A percentile compares a stretch with the other conserved stretches of the same genome.
phyloP scores from a whole-genome alignment of 352 stramenopile genomes.

The Pythium vanterpoolii region DNA sequence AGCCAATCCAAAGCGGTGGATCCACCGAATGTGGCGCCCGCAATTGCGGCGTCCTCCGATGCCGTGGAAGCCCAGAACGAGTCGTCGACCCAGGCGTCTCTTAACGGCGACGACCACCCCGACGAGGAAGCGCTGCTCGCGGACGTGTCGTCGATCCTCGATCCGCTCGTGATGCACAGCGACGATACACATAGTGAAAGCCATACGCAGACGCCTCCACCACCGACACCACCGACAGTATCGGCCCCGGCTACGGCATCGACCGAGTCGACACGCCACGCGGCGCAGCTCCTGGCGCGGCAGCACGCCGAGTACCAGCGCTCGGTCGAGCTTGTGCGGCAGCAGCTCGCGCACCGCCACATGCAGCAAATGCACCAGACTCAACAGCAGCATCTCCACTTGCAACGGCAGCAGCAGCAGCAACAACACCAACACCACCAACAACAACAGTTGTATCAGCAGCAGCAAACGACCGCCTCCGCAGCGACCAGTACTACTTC shows the following conservation, averaged over 20 bases:
- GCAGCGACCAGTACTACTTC: neutral
- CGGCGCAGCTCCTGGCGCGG: slow-evolving; percentile 30
- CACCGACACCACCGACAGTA: neutral
- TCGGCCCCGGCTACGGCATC: neutral
- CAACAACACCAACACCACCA: slow-evolving; percentile 21
- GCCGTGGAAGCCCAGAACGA: slow-evolving; percentile 2
- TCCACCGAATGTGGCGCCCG: neutral
- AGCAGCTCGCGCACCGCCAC: slow-evolving; percentile 39
- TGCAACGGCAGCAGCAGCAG: slow-evolving; percentile 19
- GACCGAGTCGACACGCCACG: slow-evolving; percentile 4
- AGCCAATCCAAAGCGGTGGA: neutral
- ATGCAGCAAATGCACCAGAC: slow-evolving; percentile 28
- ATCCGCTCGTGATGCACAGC: slow-evolving; percentile 9
- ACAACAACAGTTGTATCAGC: slow-evolving; percentile 25
- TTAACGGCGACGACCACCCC: slow-evolving; percentile 2
- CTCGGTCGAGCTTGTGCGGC: slow-evolving; percentile 33
- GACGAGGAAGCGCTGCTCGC: slow-evolving; percentile 14
- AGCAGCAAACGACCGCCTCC: neutral
- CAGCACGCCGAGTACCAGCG: slow-evolving; percentile 41
- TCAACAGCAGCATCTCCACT: slow-evolving; percentile 22
- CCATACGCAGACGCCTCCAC: too few relatives aligned
- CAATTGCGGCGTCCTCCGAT: neutral
- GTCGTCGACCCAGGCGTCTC: neutral
- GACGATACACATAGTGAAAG: neutral
- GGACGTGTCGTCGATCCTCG: slow-evolving; percentile 9